Evolutionary conservation across 306 rosid genomes (phyloP), one percentile per base, ranked within the genome.

Genomic region (Prunus mira): DNA sequence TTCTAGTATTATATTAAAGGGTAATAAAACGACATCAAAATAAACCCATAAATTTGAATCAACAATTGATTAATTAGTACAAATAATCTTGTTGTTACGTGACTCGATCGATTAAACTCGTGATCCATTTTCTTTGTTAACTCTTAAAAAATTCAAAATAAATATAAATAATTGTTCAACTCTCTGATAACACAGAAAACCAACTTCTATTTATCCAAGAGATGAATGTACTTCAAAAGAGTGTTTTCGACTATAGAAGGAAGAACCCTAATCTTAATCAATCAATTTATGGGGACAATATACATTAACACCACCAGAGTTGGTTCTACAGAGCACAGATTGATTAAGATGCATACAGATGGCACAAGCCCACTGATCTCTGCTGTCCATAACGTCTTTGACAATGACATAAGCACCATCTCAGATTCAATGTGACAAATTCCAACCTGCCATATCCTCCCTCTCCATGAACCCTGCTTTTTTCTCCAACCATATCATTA

Each of bases 401-500:
- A 38, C 43, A 38, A 38, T 38, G 9, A 38, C 43, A 7, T 38
- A 38, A 34, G 9, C 43, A 34, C 9, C 9, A 6, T 34, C 2
- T 34, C 43, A 34, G 43, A 38, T 38, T 38, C 43, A 1, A 20
- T 22, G 62, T n/a, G 62, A 56, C 27, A 9, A 20, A 4, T 38
- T 56, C 19, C 19, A 60, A 60, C 3, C 32, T 25, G 2, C 12
- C 65, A 5, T 34, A 0, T 34, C 0, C 18, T 4, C 0, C 18
- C 3, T 67, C 25, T 67, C 78, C 82, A 63, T 12, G 73, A 69
- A 80, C 13, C 72, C n/a, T 41, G 67, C 55, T 43, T 12, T 65
- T 12, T n/a, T 20, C 18, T 15, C 62, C 71, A 30, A 50, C 79
- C 13, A 50, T 0, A 32, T 3, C 24, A 24, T 2, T n/a, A 14